Base-by-base conservation (phyloP, 2,329 filamentous ascomycete genomes). In the Penicillium glabrum region DNA sequence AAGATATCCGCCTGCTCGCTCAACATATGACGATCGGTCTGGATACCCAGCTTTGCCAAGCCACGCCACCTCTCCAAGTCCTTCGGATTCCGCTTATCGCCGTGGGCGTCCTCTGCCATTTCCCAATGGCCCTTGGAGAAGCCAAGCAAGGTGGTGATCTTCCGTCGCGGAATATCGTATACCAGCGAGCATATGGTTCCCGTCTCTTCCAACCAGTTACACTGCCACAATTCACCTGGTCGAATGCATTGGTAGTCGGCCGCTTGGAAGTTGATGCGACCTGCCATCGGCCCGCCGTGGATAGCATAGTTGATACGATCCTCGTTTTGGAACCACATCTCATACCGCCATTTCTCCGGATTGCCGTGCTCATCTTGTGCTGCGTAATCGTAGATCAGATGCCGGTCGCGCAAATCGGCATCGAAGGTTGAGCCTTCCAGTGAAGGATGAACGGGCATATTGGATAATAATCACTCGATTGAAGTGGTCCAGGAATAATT, bases 181-280 rank as follows among this genome's bases (percentile, higher is more conserved):
- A 85, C 81, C 0, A 83, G 67, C 1, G 80, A 84, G 53, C 79
- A 80, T 1, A 86, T 76, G 0, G 82, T 85, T 0, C 83, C 83
- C 0, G 83, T 86, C 69, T 86, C 83, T 56, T 86, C 82, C 1
- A 86, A 77, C 83, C 83, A 86, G 57, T 83, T 85, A 60, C 81
- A 79, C 62, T 86, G 83, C 83, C 83, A 86, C 0, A 85, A 65
- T 66, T 86, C 83, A 1, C 81, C 81, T 0, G 82, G 79, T 0
- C 83, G 77, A 27, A 86, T 79, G 67, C 83, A 86, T 64, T 85
- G 83, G 62, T 82, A 86, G 1, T 79, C 80, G 13, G 77, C 81
- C 1, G 77, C 75, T 61, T 85, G 82, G 66, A 79, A 84, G 67
- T 84, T 84, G 51, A 73, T 70, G 3, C 81, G 76, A 2, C 82